Evolutionary conservation across 148 eudicot species (phyloP), one percentile per base, ranked within the genome.

Genomic region (Cornus kousa): DNA sequence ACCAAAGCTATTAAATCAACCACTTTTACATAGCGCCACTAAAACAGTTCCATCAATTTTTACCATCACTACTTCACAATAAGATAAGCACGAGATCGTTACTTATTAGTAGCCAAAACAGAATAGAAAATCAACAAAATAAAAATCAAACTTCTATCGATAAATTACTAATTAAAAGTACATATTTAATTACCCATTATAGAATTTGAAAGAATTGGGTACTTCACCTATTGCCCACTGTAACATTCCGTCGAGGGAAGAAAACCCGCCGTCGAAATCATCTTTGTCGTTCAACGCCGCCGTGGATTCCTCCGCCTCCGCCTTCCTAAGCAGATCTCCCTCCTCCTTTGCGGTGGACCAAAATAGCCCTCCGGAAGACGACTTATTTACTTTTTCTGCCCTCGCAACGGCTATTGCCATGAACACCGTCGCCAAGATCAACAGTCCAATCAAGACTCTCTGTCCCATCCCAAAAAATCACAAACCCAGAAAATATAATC

Each of bases 161-260:
- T 4, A 43, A 4, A 35, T 35, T 35, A 43, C 43, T 7, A 39
- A 39, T 39, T 39, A 4, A 1, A 39, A 7, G 7, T 39, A 39
- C 7, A 39, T 28, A 28, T 28, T 43, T 43, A 43, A 4, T 7
- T 6, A 43, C 48, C 48, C 48, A 6, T 43, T 43, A 43, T 9
- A 43, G 48, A 53, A 16, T 53, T 14, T 13, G 59, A 43, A 43
- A 43, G 17, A 16, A 53, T 53, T 53, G 19, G 59, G 17, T 11
- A 11, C 14, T 53, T 16, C 91, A 95, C 97, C 98, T 64, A 95
- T 93, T 33, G 97, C 95, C 98, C 98, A 95, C 82, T 95, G 97
- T 65, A 95, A 78, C 94, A 93, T 95, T 53, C 93, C 94, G 33
- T 95, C 98, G n/a, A 95, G 90, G 72, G 97, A 90, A 71, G 97